Evolutionary conservation across 139 green algal species (phyloP), one percentile per base, ranked within the genome.

Genomic region (Asterochloris erici): DNA sequence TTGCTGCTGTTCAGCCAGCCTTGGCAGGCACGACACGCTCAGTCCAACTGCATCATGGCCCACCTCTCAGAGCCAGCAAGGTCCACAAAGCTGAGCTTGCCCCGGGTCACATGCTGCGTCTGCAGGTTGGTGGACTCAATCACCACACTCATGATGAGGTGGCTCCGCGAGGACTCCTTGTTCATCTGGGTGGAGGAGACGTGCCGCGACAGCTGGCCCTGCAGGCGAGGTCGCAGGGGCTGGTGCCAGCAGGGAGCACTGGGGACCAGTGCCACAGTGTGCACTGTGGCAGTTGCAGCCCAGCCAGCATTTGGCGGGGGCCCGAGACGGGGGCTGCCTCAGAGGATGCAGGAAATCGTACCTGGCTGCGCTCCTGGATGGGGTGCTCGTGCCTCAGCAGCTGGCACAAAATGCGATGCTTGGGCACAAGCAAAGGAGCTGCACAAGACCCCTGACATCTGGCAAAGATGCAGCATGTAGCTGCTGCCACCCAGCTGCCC

Each of bases 1-100:
- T 26, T 26, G 10, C 6, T 71, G 63, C 63, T 69, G 14, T 26
- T 4, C 66, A 26, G 66, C 17, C 16, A 54, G 38, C 6, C 6
- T 54, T 54, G 38, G 38, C 38, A 54, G 38, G 38, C 38, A 54
- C 38, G 6, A 54, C 38, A 54, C 2, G 4, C 6, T 54, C 6
- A 54, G 38, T 54, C 4, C 38, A 54, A 54, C 4, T 54, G 38
- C 38, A 54, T 2, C 16, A 64, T 19, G 76, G 0, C 23, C 73
- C 78, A 95, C 92, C 96, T 87, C 88, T 99, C 96, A 15, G 86
- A 95, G 23, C 96, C 97, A 10, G 96, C 95, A 77, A 99, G 91
- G 85, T 99, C 97, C 19, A 98, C 95, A 80, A 99, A 98, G 63
- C 84, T 93, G 81, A 99, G 92, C 93, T 99, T 98, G 84, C 93